phyloP scores from a whole-genome alignment of 2,329 filamentous ascomycete genomes.

The Aspergillus spinulosporus region DNA sequence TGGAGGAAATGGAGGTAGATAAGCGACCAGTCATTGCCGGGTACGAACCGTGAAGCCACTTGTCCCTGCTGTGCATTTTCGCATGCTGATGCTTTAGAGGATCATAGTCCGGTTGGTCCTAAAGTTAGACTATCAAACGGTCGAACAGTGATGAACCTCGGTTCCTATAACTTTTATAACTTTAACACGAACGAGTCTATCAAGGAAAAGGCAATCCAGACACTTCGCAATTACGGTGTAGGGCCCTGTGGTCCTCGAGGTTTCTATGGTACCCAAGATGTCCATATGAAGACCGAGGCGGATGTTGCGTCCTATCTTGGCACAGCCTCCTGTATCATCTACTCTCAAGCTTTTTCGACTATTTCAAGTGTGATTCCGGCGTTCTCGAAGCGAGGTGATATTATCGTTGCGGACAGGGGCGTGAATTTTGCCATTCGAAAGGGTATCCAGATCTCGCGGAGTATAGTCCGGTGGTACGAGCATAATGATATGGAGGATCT shows the following conservation, averaged over 20 bases:
- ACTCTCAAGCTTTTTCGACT: conserved; percentile 93
- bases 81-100: conserved; percentile 12
- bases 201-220: conserved; percentile 93
- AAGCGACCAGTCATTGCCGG: conserved; percentile 85
- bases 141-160: conserved; percentile 87
- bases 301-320: conserved; percentile 91
- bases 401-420: conserved; percentile 92
- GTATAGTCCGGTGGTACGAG: conserved; percentile 89
- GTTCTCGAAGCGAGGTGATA: conserved; percentile 94
- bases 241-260: conserved; percentile 95
- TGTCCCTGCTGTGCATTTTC: neutral
- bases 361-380: conserved; percentile 96
- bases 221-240: conserved; percentile 91
- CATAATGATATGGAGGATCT: conserved; percentile 96
- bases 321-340: conserved; percentile 86
- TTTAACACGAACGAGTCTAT: conserved; percentile 89
- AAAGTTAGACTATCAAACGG: conserved; percentile 87
- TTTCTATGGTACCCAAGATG: conserved; percentile 97
- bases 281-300: conserved; percentile 94
- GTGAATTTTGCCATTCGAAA: conserved; percentile 94
- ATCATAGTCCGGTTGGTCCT: conserved; percentile 74
- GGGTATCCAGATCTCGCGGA: conserved; percentile 88
- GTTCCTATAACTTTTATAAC: conserved; percentile 97
- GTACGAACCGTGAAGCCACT: conserved; percentile 50
- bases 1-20: conserved; percentile 81